Conservation (phyloP, 2,329 filamentous ascomycete species). For the Penicillium sp. region DNA sequence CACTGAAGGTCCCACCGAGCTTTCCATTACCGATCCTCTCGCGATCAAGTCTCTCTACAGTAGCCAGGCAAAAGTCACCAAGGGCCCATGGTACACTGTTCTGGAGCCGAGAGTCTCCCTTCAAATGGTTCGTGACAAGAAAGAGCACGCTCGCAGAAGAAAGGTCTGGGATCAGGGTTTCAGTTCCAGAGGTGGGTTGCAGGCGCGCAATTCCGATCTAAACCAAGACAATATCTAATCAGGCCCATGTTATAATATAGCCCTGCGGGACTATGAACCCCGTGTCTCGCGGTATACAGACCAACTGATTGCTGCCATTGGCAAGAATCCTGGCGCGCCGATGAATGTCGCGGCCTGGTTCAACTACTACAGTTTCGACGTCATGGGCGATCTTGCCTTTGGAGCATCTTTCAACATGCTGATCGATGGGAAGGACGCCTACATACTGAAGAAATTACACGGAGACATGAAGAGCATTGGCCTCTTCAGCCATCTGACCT, state of each 20-base stretch:
- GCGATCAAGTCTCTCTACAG: conserved; percentile 8
- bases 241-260: not conserved
- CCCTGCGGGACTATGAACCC: conserved; percentile 12
- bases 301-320: conserved; percentile 18
- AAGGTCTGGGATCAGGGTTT: conserved; percentile 41
- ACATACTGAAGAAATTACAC: conserved; percentile 27
- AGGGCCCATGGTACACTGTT: conserved; percentile 34
- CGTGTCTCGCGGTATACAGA: not conserved
- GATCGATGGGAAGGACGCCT: conserved; percentile 23
- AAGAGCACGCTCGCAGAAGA: conserved; percentile 19
- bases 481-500: conserved; percentile 26
- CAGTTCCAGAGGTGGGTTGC: conserved; percentile 32
- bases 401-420: conserved; percentile 45
- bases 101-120: conserved; percentile 28
- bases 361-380: conserved; percentile 31
- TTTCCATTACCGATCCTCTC: conserved; percentile 14
- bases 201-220: too few relatives aligned
- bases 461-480: conserved; percentile 25
- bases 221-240: not conserved
- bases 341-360: conserved; percentile 29
- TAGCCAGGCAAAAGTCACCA: conserved; percentile 14
- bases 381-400: conserved; percentile 46
- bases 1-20: conserved; percentile 13
- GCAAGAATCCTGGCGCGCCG: conserved; percentile 5
- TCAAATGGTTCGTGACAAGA: conserved; percentile 27